Base-by-base conservation (phyloP, 805 yeast genomes). In the Yamadazyma paraphyllophila region DNA sequence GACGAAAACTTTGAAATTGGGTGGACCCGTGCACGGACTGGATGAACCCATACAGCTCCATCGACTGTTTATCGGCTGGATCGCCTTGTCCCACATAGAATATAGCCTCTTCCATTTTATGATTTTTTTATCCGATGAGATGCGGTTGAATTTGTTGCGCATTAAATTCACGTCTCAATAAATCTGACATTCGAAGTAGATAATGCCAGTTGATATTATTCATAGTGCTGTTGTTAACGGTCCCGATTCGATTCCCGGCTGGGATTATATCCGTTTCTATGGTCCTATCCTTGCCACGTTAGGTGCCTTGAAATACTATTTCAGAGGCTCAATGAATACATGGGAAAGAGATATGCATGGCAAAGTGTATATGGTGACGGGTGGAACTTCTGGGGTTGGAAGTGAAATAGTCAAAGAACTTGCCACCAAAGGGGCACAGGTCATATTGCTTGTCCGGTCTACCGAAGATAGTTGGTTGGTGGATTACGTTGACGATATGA, bases 281-380 rank as follows among this genome's bases (percentile, higher is more conserved):
- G 83, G 76, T 0, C 96, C 96, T 0, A 67, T 73, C 2, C 58
- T 78, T 0, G 66, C 74, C 0, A 65, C 65, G 0, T 58, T 77
- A 0, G 76, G 69, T 0, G 75, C 76, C 1, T 42, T 81, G 36
- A 92, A 92, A 61, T 80, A 79, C 61, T 88, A 86, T 67, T 82
- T 86, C 56, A 78, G 84, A 30, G 99, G 99, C 9, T 64, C 87
- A 1, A 54, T 77, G 15, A 94, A 92, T 65, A 86, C 90, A 0
- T 92, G 97, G 96, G 96, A 88, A 50, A 75, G 97, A 48, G 91
- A 90, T 52, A 66, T 92, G 61, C 96, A 94, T 60, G 97, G 98
- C 1, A 82, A 83, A 57, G 98, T 91, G 4, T 85, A 74, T 56
- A 70, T 87, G 15, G 74, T 88, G 6, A 85, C 94, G 0, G 99